Conservation (phyloP, 192 early-diverging fungal species). For the Linderina pennispora region DNA sequence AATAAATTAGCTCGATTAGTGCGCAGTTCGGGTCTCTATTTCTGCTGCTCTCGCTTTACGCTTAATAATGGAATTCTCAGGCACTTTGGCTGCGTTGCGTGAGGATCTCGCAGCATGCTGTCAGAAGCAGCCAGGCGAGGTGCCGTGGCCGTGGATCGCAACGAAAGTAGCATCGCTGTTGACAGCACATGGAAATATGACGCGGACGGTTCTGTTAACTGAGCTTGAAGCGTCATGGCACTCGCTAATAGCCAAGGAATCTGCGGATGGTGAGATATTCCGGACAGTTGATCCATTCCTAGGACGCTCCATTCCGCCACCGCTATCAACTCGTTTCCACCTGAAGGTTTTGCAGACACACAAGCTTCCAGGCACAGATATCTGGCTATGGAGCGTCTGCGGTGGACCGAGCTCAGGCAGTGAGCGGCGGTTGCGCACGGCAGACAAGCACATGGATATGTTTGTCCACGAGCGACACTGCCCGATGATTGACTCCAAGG, state of each 20-base stretch:
- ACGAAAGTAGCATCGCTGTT: conserved; percentile 3
- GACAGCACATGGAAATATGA: conserved; percentile 20
- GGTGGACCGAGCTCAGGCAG: conserved; percentile 21
- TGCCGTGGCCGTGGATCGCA: conserved; percentile 37
- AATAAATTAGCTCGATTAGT: too few species aligned
- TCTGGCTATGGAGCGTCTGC: conserved; percentile 33
- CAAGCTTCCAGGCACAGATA: conserved; percentile 11
- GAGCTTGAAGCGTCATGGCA: conserved; percentile 38
- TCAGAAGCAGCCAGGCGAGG: too few species aligned
- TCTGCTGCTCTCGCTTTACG: too few species aligned
- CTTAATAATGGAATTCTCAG: too few species aligned
- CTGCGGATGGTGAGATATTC: conserved; percentile 7
- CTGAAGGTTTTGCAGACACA: conserved; percentile 13
- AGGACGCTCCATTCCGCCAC: conserved; percentile 9
- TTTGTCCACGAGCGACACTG: conserved; percentile 41
- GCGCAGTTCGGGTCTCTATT: too few species aligned
- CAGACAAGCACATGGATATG: conserved; percentile 15
- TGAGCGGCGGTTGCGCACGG: neutral
- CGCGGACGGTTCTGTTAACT: conserved; percentile 30
- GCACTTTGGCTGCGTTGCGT: too few species aligned
- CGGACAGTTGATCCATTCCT: conserved; percentile 27
- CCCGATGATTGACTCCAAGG: conserved; percentile 25
- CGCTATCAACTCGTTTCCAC: conserved; percentile 9
- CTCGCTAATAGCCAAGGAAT: conserved; percentile 10
- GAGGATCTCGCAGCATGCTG: too few species aligned